A percentile compares a stretch with the other conserved stretches of the same genome.
Evolutionary conservation across 169 alveolate genomes (phyloP).

Genomic region (Plasmodium cynomolgi): DNA sequence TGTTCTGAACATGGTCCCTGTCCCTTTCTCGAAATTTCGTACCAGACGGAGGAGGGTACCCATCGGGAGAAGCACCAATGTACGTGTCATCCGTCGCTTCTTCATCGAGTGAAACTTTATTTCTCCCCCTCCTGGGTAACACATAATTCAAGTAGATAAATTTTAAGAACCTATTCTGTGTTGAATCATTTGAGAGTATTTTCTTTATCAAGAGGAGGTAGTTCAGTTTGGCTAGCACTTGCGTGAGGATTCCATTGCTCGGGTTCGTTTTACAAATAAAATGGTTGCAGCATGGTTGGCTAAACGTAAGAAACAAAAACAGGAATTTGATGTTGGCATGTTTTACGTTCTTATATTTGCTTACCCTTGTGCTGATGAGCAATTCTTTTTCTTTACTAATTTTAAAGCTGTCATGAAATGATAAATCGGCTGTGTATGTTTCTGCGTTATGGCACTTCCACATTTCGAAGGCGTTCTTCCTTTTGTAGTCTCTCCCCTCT

Average conservation of each 20-base stretch:
- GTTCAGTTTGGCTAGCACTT: constrained; percentile 41
- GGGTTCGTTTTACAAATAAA: constrained; percentile 32
- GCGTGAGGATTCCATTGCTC: constrained; percentile 20
- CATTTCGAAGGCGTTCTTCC: constrained; percentile 22
- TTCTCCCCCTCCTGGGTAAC: neutral
- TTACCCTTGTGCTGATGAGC: constrained; percentile 24
- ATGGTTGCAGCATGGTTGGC: constrained; percentile 20
- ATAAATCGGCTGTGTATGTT: constrained; percentile 16
- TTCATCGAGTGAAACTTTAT: neutral
- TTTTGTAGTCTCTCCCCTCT: neutral
- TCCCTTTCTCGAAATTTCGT: neutral
- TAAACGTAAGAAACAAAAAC: constrained; percentile 35
- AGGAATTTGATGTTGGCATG: constrained; percentile 14
- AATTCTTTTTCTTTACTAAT: constrained; percentile 6
- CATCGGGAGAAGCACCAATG: neutral
- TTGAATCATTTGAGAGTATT: constrained; percentile 8
- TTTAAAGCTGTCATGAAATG: neutral
- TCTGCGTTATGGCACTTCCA: constrained; percentile 1
- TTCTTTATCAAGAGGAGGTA: constrained; percentile 51
- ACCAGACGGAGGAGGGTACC: neutral
- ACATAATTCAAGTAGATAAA: constrained; percentile 13
- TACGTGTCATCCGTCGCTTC: neutral
- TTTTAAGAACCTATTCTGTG: constrained; percentile 13
- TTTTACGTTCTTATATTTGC: constrained; percentile 29
- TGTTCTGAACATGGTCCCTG: neutral